Base-by-base conservation (phyloP, 2,329 filamentous ascomycete species). In the Pyricularia pennisetigena region DNA sequence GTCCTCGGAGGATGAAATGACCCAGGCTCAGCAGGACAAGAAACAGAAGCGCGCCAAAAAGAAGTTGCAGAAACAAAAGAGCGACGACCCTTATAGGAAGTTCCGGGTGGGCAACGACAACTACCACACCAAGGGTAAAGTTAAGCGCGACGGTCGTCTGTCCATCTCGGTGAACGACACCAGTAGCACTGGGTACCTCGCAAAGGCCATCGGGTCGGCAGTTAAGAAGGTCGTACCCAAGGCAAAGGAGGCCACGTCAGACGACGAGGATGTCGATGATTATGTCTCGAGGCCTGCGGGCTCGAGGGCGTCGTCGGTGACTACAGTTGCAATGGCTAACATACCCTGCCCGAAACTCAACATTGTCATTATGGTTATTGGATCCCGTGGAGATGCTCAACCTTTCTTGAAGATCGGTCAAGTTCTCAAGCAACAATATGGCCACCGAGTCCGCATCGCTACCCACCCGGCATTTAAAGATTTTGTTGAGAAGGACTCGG, bases 311-410 rank as follows among this genome's bases (percentile, higher is more conserved):
- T 76, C 78, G 0, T 77, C 78, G 4, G 74, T 75, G 0, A 76
- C 75, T 3, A 77, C 76, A 3, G 74, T 75, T 8, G 71, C 74
- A 2, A 72, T 74, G 0, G 74, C 78, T 16, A 73, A 72, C 9
- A 67, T 71, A 14, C 76, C 75, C 24, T 77, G 76, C n/a, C 83
- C 88, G 1, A 80, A 76, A 10, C 79, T 95, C 64, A 94, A 93
- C 75, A 90, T 95, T 67, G 90, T 93, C 30, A 89, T 94, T 72
- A 93, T 93, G 85, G 90, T 94, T 7, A 93, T 94, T 72, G 92
- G 92, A 2, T 91, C 88, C 2, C 83, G 92, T 65, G 92, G 92
- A 49, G 92, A 95, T 74, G 89, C 91, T 2, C 92, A 95, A 74
- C 92, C 92, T 0, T 95, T 95, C 70, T 77, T 95, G 24, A 88